Conservation (phyloP, 148 eudicot species). For the Salicornia ramosissima region DNA sequence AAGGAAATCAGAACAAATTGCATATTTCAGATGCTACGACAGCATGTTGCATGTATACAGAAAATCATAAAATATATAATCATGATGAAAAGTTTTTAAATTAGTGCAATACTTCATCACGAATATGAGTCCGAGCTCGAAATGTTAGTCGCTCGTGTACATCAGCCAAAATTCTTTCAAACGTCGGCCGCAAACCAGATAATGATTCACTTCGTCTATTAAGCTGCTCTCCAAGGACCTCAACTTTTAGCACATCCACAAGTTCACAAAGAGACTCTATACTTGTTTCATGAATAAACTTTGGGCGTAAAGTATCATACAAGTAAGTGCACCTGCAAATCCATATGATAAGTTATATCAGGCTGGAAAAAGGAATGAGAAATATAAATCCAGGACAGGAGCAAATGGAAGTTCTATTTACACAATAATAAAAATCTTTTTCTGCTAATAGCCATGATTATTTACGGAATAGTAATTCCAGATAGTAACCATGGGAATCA, state of each 20-base stretch:
- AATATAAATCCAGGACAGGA: not conserved
- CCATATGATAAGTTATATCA: slow-evolving; percentile 17
- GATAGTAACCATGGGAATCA: not conserved
- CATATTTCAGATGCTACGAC: not conserved
- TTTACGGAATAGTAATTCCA: not conserved
- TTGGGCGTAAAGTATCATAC: slow-evolving; percentile 97
- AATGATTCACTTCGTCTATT: slow-evolving; percentile 76
- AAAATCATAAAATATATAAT: not conserved
- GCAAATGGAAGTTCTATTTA: not conserved
- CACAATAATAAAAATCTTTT: not conserved
- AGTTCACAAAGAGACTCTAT: slow-evolving; percentile 92
- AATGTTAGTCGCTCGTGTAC: slow-evolving; percentile 93
- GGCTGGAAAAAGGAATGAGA: slow-evolving; percentile 4
- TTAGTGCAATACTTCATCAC: slow-evolving; percentile 69
- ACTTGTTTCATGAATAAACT: slow-evolving; percentile 89
- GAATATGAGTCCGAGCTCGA: slow-evolving; percentile 92
- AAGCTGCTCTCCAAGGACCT: slow-evolving; percentile 88
- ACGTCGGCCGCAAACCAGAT: slow-evolving; percentile 87
- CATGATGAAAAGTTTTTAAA: not conserved
- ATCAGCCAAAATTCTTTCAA: slow-evolving; percentile 89
- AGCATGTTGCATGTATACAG: not conserved
- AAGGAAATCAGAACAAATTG: not conserved
- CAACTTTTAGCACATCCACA: slow-evolving; percentile 89
- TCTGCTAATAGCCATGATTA: not conserved
- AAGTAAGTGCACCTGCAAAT: slow-evolving; percentile 87